These are phyloP conservation scores for Amanita jacksonii DNA, from an alignment of 768 basidiomycete species.

Conservation along the genomic window DNA sequence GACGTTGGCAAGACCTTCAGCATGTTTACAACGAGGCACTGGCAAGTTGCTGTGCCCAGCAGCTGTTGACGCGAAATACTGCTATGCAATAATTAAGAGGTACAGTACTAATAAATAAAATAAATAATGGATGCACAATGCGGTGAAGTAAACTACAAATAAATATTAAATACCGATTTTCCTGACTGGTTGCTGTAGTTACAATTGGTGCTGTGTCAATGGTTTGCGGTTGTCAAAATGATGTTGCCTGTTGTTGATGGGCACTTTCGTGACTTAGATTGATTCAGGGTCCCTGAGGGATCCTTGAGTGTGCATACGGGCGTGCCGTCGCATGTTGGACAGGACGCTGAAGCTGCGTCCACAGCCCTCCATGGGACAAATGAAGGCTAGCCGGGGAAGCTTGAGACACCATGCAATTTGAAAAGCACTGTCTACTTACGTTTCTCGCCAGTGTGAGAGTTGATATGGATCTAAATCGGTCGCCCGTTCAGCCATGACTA, in stretches of 20 bases:
- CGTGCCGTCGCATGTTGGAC: conserved; percentile 84
- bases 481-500: conserved; percentile 4
- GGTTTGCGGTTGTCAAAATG: neutral
- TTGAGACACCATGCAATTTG: conserved; percentile 10
- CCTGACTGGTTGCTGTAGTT: too few species aligned
- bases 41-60: neutral
- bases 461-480: conserved; percentile 61
- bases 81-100: too few species aligned
- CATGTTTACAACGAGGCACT: conserved; percentile 7
- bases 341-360: conserved; percentile 79
- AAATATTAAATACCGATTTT: too few species aligned
- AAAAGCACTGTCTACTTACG: conserved; percentile 38
- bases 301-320: conserved; percentile 50
- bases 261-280: conserved; percentile 34
- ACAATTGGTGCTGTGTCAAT: neutral
- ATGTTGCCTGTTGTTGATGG: conserved; percentile 19
- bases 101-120: neutral
- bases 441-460: conserved; percentile 80
- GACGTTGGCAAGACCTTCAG: neutral
- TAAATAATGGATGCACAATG: neutral
- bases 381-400: conserved; percentile 42
- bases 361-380: conserved; percentile 66
- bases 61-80: too few species aligned
- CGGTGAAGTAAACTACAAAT: too few species aligned
- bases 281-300: conserved; percentile 24